phyloP scores from a whole-genome alignment of 2,329 filamentous ascomycete genomes.

The Alternaria sp. region DNA sequence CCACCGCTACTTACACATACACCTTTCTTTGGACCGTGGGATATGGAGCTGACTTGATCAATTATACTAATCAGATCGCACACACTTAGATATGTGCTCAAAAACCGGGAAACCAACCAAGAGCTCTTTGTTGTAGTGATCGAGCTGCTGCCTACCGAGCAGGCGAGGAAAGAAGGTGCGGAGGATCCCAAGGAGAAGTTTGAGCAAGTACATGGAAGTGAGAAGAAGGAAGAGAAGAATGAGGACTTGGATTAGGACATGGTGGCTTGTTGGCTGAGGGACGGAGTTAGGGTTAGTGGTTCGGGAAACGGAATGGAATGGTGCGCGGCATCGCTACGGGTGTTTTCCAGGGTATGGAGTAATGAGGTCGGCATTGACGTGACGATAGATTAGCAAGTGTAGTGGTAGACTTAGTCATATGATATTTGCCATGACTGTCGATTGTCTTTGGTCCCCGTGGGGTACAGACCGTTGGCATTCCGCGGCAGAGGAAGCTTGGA shows the following conservation, averaged over 20 bases:
- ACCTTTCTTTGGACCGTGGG: conserved; percentile 8
- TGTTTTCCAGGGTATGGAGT: background rate
- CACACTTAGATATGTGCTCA: conserved; percentile 88
- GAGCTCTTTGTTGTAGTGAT: conserved; percentile 85
- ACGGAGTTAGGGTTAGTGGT: background rate
- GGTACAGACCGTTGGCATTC: background rate
- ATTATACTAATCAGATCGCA: conserved; percentile 69
- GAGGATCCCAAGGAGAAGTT: conserved; percentile 36
- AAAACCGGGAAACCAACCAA: conserved; percentile 76
- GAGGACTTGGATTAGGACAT: conserved; percentile 27
- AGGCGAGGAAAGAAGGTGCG: conserved; percentile 48
- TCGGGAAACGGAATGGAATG: background rate
- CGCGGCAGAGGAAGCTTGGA: conserved; percentile 10
- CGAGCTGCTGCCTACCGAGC: conserved; percentile 74
- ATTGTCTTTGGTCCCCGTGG: background rate
- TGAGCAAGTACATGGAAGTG: conserved; percentile 29
- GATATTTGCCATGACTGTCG: background rate
- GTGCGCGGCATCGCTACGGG: conserved; percentile 3
- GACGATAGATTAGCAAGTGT: background rate
- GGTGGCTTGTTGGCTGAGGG: background rate
- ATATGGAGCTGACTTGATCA: conserved; percentile 20
- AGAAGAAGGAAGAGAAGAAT: conserved; percentile 25
- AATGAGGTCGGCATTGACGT: background rate
- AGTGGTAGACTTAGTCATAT: background rate
- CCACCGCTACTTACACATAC: background rate